Base-by-base conservation (phyloP, 108 stramenopile genomes). In the Nannochloropsis gaditana region DNA sequence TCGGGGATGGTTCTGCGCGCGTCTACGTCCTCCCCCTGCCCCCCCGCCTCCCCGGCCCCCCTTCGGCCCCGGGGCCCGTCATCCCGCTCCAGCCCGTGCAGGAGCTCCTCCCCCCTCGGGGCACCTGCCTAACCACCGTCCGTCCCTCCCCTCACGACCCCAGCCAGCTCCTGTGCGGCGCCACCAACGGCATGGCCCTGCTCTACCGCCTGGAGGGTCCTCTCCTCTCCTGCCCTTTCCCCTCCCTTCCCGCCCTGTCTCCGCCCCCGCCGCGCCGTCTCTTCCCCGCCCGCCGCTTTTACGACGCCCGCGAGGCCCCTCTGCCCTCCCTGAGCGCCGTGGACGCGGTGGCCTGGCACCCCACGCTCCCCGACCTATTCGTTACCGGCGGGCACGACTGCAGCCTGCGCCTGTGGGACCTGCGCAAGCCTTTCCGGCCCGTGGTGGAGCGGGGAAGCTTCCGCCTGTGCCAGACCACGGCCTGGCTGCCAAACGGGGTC, bases 241-340 rank as follows among this genome's bases (percentile, higher is more conserved):
- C 6, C 59, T n/a, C 59, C 59, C 59, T n/a, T 73, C 59, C 59
- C n/a, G 4, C 6, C 6, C 8, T 73, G 15, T 15, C 59, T 73
- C n/a, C 59, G 2, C 8, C n/a, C n/a, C 8, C 8, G 59, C 59
- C 5, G 59, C 59, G 19, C 6, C 59, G 19, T 73, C 59, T 73
- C n/a, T n/a, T n/a, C 5, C 59, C 59, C 19, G n/a, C 59, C 59
- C 59, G 59, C 59, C 59, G 59, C n/a, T 73, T 73, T 8, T 73
- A n/a, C 59, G 59, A 73, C 59, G 59, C 59, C 59, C 59, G 59
- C 15, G 59, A 73, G n/a, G 59, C 59, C 59, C 59, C 59, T n/a
- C 6, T 73, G n/a, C 59, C 59, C 6, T 73, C 59, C 6, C 59
- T 73, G 2, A n/a, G 19, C 59, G 15, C 59, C 0, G 6, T 73